phyloP scores from a whole-genome alignment of 2,329 filamentous ascomycete genomes.

The Fusarium sp. region DNA sequence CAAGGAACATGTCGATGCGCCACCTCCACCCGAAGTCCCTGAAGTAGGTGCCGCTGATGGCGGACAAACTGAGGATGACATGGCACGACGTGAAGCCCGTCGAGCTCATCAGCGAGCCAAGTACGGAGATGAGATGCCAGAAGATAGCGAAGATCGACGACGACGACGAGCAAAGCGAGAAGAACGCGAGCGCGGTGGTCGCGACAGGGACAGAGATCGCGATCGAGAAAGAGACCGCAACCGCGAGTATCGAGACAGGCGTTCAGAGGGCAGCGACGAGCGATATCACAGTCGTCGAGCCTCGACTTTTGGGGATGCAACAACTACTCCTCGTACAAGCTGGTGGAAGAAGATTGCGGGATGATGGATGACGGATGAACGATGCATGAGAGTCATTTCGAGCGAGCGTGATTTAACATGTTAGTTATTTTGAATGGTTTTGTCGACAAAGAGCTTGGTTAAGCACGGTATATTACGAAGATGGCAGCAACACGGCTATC shows the following conservation, averaged over 20 bases:
- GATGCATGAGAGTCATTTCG: constrained; percentile 44
- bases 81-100: constrained; percentile 65
- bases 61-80: constrained; percentile 62
- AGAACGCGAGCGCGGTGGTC: constrained; percentile 52
- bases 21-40: constrained; percentile 66
- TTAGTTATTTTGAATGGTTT: constrained; percentile 36
- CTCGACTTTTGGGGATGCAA: constrained; percentile 61
- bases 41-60: constrained; percentile 54
- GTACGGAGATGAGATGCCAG: constrained; percentile 60
- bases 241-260: constrained; percentile 45
- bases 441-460: constrained; percentile 12
- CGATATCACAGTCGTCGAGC: constrained; percentile 60
- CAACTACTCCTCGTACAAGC: constrained; percentile 66
- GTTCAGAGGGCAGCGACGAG: constrained; percentile 63
- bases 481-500: constrained; percentile 18
- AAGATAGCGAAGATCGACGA: constrained; percentile 62
- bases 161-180: constrained; percentile 62
- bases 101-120: constrained; percentile 63
- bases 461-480: constrained; percentile 32
- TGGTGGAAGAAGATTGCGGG: constrained; percentile 73
- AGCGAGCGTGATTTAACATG: constrained; percentile 48
- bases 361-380: constrained; percentile 49
- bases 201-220: constrained; percentile 26
- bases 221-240: constrained; percentile 49
- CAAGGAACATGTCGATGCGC: constrained; percentile 74